Evolutionary conservation across 1,139 yeast species (phyloP).

Genomic region (Taiozyma onychis): DNA sequence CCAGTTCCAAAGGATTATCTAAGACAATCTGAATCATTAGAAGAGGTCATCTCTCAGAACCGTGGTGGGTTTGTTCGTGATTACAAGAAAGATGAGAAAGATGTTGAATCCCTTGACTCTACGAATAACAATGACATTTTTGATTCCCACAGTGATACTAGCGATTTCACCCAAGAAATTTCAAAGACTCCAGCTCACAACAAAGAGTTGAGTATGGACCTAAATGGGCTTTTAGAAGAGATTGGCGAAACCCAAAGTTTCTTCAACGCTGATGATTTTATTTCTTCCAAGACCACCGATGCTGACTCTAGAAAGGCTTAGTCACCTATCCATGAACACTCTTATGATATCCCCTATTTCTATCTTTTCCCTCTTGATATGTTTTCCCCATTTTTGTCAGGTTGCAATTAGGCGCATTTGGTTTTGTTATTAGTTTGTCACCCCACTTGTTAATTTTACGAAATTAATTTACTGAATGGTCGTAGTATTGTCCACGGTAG

Average conservation of each 20-base stretch:
- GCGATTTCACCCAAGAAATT: constrained; percentile 14
- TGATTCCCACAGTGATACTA: constrained; percentile 8
- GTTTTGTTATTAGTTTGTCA: background rate
- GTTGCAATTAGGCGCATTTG: background rate
- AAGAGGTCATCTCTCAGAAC: constrained; percentile 5
- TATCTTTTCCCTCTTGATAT: background rate
- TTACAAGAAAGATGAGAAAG: constrained; percentile 5
- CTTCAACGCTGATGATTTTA: constrained; percentile 1
- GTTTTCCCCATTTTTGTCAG: background rate
- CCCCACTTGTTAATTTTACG: background rate
- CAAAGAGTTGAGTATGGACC: constrained; percentile 5
- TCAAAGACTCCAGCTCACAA: constrained; percentile 5
- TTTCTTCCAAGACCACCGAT: background rate
- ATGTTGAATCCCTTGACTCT: background rate
- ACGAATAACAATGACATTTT: background rate
- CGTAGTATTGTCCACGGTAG: background rate
- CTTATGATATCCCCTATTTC: background rate
- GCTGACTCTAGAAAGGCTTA: background rate
- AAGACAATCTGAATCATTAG: background rate
- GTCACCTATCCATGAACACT: background rate
- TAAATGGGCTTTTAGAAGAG: constrained; percentile 20
- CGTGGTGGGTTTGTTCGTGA: constrained; percentile 16
- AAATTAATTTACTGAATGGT: background rate
- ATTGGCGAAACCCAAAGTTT: constrained; percentile 13
- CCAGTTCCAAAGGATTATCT: background rate